These are phyloP conservation scores for Aspergillus terreus DNA, from an alignment of 2,329 filamentous ascomycete species.

Conservation along the genomic window DNA sequence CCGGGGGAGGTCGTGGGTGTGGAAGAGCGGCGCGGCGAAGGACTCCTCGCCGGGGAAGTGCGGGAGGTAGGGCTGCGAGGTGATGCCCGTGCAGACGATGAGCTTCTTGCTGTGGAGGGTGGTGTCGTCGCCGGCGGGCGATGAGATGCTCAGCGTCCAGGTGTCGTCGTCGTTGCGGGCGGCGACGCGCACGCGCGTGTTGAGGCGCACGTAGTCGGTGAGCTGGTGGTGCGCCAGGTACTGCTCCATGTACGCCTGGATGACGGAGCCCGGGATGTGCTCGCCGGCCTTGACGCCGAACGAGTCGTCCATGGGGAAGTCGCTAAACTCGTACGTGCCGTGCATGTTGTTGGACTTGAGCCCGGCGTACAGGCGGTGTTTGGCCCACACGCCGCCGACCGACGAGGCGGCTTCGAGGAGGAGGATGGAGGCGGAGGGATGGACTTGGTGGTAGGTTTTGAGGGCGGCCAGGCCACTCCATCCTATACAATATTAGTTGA, in stretches of 20 bases:
- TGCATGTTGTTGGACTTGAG: conserved; percentile 72
- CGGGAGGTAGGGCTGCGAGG: conserved; percentile 56
- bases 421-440: conserved; percentile 55
- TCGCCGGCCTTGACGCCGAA: conserved; percentile 50
- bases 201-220: conserved; percentile 45
- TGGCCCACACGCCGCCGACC: conserved; percentile 67
- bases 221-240: conserved; percentile 55
- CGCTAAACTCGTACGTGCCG: conserved; percentile 69
- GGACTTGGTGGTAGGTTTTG: conserved; percentile 58
- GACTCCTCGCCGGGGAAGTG: conserved; percentile 46
- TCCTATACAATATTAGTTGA: too few relatives aligned
- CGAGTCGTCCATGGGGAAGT: conserved; percentile 64
- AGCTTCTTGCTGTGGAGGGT: conserved; percentile 45
- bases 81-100: conserved; percentile 60
- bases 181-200: conserved; percentile 49
- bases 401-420: conserved; percentile 57
- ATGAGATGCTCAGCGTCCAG: conserved; percentile 28
- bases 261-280: conserved; percentile 56
- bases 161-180: conserved; percentile 40
- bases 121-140: conserved; percentile 15
- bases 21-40: conserved; percentile 56
- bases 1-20: conserved; percentile 51
- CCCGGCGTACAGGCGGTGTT: conserved; percentile 61
- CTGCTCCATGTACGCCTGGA: conserved; percentile 56
- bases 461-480: conserved; percentile 58